phyloP scores from a whole-genome alignment of 2,329 filamentous ascomycete species.

The Fusarium agapanthi region DNA sequence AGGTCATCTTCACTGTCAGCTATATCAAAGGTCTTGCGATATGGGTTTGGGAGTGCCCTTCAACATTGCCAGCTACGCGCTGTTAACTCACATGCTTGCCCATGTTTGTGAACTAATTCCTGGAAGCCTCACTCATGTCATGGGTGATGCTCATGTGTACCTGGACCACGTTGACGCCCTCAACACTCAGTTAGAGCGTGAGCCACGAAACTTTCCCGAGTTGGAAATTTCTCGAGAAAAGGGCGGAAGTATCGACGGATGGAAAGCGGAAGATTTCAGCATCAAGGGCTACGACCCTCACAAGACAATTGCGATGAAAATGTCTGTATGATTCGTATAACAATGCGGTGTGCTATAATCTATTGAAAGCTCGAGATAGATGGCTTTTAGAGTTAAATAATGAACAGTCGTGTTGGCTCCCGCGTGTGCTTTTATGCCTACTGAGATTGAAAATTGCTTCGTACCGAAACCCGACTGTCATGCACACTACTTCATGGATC shows the following conservation, averaged over 20 bases:
- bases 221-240: conserved; percentile 75
- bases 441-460: background rate
- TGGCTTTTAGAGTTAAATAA: conserved; percentile 16
- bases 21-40: conserved; percentile 95
- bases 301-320: conserved; percentile 96
- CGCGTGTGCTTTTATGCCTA: background rate
- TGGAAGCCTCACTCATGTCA: conserved; percentile 89
- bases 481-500: background rate
- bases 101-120: conserved; percentile 85
- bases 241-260: conserved; percentile 85
- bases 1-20: conserved; percentile 82
- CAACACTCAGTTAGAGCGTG: conserved; percentile 78
- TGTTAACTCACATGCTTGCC: conserved; percentile 95
- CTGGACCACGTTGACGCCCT: conserved; percentile 90
- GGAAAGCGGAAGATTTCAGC: conserved; percentile 87
- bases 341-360: background rate
- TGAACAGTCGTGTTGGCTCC: background rate
- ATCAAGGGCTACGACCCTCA: conserved; percentile 90
- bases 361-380: conserved; percentile 16
- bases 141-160: conserved; percentile 99
- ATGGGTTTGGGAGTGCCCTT: conserved; percentile 98
- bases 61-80: conserved; percentile 94
- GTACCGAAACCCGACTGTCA: background rate
- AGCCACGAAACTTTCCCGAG: conserved; percentile 82
- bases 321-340: conserved; percentile 72